Conservation (phyloP, 768 basidiomycete genomes). For the Rhizopogon salebrosus region DNA sequence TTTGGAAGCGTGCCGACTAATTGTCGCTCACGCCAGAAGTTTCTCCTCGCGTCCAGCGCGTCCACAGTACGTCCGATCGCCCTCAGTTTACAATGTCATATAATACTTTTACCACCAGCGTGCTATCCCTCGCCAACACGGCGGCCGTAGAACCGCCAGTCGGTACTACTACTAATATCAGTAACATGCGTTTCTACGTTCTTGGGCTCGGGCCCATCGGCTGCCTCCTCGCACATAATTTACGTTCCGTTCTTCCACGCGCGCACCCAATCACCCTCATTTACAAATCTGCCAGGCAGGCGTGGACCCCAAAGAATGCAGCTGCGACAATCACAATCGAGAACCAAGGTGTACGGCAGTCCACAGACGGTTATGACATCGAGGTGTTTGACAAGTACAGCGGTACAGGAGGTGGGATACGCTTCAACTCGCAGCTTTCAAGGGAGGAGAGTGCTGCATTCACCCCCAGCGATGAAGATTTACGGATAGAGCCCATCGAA, state of each 20-base stretch:
- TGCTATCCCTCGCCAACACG: not conserved
- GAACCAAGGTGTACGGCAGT: slow-evolving; percentile 37
- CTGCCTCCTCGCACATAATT: slow-evolving; percentile 73
- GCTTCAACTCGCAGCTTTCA: slow-evolving; percentile 11
- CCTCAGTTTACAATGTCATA: slow-evolving; percentile 1
- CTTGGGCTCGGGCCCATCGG: slow-evolving; percentile 84
- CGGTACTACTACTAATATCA: slow-evolving; percentile 7
- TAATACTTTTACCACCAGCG: slow-evolving; percentile 3
- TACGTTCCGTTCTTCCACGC: slow-evolving; percentile 54
- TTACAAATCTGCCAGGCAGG: slow-evolving; percentile 45
- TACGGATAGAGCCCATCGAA: slow-evolving; percentile 43
- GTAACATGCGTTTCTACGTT: slow-evolving; percentile 64
- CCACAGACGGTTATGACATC: slow-evolving; percentile 41
- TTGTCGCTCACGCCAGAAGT: not conserved
- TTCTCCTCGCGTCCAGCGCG: slow-evolving; percentile 4
- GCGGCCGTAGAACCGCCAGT: not conserved
- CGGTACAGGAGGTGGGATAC: slow-evolving; percentile 16
- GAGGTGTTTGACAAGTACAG: slow-evolving; percentile 40
- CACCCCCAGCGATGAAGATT: slow-evolving; percentile 10
- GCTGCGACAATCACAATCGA: slow-evolving; percentile 44
- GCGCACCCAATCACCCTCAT: slow-evolving; percentile 63
- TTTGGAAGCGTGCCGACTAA: not conserved
- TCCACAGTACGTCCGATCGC: slow-evolving; percentile 4
- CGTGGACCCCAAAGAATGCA: slow-evolving; percentile 26
- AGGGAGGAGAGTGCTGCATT: slow-evolving; percentile 8